These are phyloP conservation scores for Podospora appendiculata DNA, from an alignment of 495 filamentous ascomycete species.

Conservation along the genomic window DNA sequence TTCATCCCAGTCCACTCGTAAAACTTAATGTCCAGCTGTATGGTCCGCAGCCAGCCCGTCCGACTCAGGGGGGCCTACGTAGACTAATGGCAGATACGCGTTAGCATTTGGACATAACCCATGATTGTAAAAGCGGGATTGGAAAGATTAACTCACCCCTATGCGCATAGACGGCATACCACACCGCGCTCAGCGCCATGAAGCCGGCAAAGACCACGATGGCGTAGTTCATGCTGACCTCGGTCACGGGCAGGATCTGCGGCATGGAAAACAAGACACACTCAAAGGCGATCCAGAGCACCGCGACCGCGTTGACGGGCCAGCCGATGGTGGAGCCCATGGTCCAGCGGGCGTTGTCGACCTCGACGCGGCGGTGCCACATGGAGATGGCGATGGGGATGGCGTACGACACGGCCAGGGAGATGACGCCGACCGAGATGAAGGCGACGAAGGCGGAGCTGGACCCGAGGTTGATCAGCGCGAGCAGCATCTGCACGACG, in stretches of 20 bases:
- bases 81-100: constrained; percentile 2
- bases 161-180: constrained; percentile 63
- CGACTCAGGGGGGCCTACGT: constrained; percentile 17
- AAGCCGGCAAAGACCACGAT: constrained; percentile 52
- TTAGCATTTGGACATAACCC: not conserved
- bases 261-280: constrained; percentile 56
- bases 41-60: constrained; percentile 2
- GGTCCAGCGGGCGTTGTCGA: constrained; percentile 47
- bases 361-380: constrained; percentile 26
- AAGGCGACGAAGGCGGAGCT: constrained; percentile 55
- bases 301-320: constrained; percentile 43
- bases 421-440: constrained; percentile 57
- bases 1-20: too few species aligned
- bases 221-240: constrained; percentile 53
- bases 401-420: constrained; percentile 57
- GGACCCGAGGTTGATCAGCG: constrained; percentile 52
- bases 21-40: too few species aligned
- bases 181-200: constrained; percentile 43
- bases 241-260: constrained; percentile 45
- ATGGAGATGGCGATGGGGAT: constrained; percentile 48
- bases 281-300: constrained; percentile 49
- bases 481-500: constrained; percentile 48
- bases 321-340: constrained; percentile 44
- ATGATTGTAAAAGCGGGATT: not conserved
- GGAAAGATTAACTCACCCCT: constrained; percentile 26